Evolutionary conservation across 2,329 filamentous ascomycete species (phyloP).

Genomic region (Exophiala mesophila): DNA sequence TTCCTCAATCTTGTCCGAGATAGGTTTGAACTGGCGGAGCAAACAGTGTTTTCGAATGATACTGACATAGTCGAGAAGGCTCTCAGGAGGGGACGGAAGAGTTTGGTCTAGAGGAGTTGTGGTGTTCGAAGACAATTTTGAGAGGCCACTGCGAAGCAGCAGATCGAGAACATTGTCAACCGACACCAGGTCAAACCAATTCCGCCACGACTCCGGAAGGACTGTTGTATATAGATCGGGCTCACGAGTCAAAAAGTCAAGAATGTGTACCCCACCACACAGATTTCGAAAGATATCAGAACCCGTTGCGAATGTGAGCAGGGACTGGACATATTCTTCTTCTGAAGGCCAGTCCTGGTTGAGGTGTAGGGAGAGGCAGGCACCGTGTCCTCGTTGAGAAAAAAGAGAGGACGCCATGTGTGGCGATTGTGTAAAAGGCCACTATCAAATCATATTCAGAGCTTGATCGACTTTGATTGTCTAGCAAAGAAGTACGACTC

Average conservation of each 20-base stretch:
- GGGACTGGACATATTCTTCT: conserved; percentile 72
- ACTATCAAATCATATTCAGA: too few species aligned
- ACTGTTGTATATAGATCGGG: conserved; percentile 76
- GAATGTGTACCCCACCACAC: conserved; percentile 94
- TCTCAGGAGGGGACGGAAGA: conserved; percentile 36
- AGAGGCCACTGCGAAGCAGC: conserved; percentile 71
- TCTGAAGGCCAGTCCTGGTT: conserved; percentile 62
- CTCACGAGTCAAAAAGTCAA: conserved; percentile 88
- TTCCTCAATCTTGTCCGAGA: conserved; percentile 19
- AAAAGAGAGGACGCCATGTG: too few species aligned
- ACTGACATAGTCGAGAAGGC: conserved; percentile 66
- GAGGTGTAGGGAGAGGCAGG: conserved; percentile 60
- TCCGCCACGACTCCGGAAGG: conserved; percentile 74
- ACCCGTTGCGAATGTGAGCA: conserved; percentile 70
- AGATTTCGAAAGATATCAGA: conserved; percentile 76
- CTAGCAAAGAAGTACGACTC: too few species aligned
- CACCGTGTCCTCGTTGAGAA: too few species aligned
- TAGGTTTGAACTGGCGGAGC: conserved; percentile 51
- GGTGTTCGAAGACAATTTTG: conserved; percentile 39
- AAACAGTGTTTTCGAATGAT: conserved; percentile 67
- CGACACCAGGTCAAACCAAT: conserved; percentile 66
- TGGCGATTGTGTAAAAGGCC: too few species aligned
- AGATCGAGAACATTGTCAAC: conserved; percentile 75
- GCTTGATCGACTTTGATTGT: too few species aligned
- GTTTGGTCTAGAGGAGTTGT: conserved; percentile 34